phyloP scores from a whole-genome alignment of 306 rosid genomes.

The Hippophae tibetana region DNA sequence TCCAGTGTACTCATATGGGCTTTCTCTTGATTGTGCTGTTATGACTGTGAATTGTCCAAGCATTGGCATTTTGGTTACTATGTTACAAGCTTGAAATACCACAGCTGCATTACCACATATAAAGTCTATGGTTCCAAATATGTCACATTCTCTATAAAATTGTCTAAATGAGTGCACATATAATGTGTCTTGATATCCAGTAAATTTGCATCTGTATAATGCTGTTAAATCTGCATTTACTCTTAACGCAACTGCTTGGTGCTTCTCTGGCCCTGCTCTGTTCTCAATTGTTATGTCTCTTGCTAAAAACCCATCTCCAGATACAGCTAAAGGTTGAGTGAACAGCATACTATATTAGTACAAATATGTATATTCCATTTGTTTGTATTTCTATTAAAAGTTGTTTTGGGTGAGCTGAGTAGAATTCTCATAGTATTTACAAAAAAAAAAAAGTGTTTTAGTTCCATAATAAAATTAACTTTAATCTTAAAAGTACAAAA shows the following conservation, averaged over 20 bases:
- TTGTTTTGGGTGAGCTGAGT: too few relatives aligned
- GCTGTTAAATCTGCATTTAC: constrained; percentile 37
- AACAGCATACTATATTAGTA: neutral
- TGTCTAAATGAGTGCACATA: constrained; percentile 73
- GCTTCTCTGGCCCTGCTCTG: constrained; percentile 37
- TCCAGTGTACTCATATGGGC: constrained; percentile 53
- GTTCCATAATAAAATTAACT: too few relatives aligned
- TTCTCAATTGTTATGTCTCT: constrained; percentile 52
- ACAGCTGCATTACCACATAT: constrained; percentile 79
- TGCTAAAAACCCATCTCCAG: constrained; percentile 52
- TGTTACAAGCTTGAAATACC: constrained; percentile 47
- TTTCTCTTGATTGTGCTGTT: constrained; percentile 65
- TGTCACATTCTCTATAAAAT: constrained; percentile 74
- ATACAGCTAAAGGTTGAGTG: constrained; percentile 23
- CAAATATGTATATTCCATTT: too few relatives aligned
- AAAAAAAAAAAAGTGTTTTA: too few relatives aligned
- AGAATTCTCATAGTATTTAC: too few relatives aligned
- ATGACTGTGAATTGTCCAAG: constrained; percentile 49
- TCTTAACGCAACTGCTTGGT: constrained; percentile 45
- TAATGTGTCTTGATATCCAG: constrained; percentile 62
- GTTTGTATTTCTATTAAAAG: too few relatives aligned
- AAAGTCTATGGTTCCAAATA: constrained; percentile 64
- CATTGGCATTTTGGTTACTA: constrained; percentile 48
- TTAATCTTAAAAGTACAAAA: too few relatives aligned
- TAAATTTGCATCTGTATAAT: constrained; percentile 39